Evolutionary conservation across 2,329 filamentous ascomycete species (phyloP).

Genomic region (Sarocladiaceae sp.): DNA sequence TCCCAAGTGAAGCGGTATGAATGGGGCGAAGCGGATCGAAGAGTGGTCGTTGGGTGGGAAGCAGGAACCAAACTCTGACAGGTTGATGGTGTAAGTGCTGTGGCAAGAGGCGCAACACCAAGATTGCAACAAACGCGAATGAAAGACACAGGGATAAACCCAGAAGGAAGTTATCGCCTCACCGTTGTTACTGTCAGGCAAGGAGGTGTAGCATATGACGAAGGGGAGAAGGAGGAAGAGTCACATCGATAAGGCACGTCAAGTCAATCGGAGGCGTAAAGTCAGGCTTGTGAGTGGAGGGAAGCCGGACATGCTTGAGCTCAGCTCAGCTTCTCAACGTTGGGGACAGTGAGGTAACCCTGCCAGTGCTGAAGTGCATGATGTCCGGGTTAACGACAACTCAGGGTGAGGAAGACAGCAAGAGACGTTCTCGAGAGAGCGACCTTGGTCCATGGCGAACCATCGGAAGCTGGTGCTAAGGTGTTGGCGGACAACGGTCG

Average conservation of each 20-base stretch:
- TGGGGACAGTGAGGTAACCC: no score
- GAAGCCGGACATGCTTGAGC: not conserved
- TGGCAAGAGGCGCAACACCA: not conserved
- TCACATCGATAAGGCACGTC: not conserved
- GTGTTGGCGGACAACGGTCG: not conserved
- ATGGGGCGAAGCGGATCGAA: not conserved
- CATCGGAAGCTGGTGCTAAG: not conserved
- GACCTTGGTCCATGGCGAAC: constrained; percentile 3
- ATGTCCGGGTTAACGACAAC: no score
- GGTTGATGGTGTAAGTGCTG: not conserved
- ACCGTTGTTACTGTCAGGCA: not conserved
- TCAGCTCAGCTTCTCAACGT: not conserved
- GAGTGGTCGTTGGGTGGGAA: not conserved
- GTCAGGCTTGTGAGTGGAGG: not conserved
- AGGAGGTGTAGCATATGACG: no score
- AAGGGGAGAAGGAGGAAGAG: not conserved
- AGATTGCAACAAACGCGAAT: not conserved
- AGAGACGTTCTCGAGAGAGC: no score
- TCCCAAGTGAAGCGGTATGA: not conserved
- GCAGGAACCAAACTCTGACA: not conserved
- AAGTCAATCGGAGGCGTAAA: not conserved
- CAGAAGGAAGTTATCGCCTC: not conserved
- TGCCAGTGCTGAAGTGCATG: no score
- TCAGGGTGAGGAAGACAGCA: no score
- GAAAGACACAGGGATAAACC: not conserved